phyloP scores from a whole-genome alignment of 2,329 filamentous ascomycete genomes.

The Helotiales sp. region DNA sequence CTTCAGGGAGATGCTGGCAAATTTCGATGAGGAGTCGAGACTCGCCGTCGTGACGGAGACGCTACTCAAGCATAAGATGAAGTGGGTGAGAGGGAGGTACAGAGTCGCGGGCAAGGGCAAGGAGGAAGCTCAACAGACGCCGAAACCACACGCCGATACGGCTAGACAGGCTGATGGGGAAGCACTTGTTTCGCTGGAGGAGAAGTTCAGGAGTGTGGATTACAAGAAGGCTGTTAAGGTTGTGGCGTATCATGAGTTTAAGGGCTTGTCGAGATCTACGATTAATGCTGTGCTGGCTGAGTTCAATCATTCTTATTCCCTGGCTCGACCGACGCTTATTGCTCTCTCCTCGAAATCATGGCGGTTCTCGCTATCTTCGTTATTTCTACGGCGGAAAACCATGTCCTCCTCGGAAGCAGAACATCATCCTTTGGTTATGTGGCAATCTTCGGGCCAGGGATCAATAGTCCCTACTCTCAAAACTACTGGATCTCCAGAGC shows the following conservation, averaged over 20 bases:
- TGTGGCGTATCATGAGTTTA: constrained; percentile 77
- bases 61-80: constrained; percentile 72
- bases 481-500: constrained; percentile 67
- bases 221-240: constrained; percentile 73
- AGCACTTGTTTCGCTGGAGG: constrained; percentile 57
- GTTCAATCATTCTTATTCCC: constrained; percentile 78
- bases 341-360: constrained; percentile 75
- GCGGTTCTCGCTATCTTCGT: constrained; percentile 73
- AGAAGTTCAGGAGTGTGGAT: constrained; percentile 68
- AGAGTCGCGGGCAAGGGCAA: constrained; percentile 49
- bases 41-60: constrained; percentile 78
- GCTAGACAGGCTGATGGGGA: constrained; percentile 14
- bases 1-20: constrained; percentile 79
- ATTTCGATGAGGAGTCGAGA: constrained; percentile 76
- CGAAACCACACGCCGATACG: constrained; percentile 10
- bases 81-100: constrained; percentile 74
- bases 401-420: constrained; percentile 59
- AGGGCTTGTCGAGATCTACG: constrained; percentile 71
- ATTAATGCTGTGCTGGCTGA: constrained; percentile 82
- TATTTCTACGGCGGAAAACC: constrained; percentile 70
- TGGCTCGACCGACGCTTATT: constrained; percentile 71
- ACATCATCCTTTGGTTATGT: constrained; percentile 65
- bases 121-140: constrained; percentile 36
- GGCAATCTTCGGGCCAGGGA: constrained; percentile 61
- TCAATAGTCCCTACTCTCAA: constrained; percentile 65